Conservation (phyloP, 805 yeast genomes). For the Candida xiaguanensis region DNA sequence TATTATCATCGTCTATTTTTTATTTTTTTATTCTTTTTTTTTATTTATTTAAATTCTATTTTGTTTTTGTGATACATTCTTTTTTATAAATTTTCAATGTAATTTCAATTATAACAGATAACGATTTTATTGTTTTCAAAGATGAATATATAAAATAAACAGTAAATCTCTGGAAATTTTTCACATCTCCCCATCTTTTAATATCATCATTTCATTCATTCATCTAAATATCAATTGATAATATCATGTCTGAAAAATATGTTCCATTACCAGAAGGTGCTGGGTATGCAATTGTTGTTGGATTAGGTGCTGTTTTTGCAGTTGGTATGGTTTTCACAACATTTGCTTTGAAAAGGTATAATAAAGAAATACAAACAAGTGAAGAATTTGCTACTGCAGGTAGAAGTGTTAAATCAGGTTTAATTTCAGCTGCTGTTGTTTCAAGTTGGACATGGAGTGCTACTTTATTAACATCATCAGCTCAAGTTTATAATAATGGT, state of each 20-base stretch:
- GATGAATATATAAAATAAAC: background rate
- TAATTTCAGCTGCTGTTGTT: constrained; percentile 87
- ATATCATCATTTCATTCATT: no score
- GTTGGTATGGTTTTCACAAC: constrained; percentile 78
- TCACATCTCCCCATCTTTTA: background rate
- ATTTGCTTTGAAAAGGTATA: constrained; percentile 67
- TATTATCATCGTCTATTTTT: no score
- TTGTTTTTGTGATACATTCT: background rate
- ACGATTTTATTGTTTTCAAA: constrained; percentile 2
- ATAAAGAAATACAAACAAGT: constrained; percentile 82
- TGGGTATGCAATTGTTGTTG: constrained; percentile 85
- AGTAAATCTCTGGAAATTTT: background rate
- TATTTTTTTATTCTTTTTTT: background rate
- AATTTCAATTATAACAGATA: constrained; percentile 1
- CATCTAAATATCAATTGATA: no score
- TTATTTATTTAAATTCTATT: background rate
- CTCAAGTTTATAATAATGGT: constrained; percentile 72
- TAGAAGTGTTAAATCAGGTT: constrained; percentile 77
- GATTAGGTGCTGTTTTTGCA: constrained; percentile 79
- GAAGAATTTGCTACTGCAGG: constrained; percentile 96
- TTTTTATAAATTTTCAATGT: background rate
- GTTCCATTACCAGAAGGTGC: constrained; percentile 64
- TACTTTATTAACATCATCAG: constrained; percentile 44
- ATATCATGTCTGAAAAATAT: constrained; percentile 1
- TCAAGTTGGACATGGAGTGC: constrained; percentile 81